Conservation (phyloP, 257 asterid genomes). For the Penstemon newberryi region DNA sequence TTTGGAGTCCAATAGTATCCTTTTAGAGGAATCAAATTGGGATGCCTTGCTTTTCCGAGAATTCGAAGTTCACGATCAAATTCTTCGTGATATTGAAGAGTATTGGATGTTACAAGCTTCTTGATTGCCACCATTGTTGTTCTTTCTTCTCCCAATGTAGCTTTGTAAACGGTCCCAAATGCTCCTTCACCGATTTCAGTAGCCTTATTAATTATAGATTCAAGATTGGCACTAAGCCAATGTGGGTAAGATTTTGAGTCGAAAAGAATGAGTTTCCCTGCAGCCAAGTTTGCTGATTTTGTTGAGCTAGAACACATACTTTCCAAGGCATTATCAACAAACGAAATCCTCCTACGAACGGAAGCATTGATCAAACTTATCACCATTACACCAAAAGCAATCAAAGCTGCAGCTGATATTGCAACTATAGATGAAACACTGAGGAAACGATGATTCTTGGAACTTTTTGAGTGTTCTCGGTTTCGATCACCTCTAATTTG, state of each 20-base stretch:
- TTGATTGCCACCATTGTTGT: slow-evolving; percentile 55
- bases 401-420: slow-evolving; percentile 72
- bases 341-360: slow-evolving; percentile 57
- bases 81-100: slow-evolving; percentile 69
- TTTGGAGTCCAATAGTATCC: slow-evolving; percentile 97
- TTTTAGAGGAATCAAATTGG: slow-evolving; percentile 56
- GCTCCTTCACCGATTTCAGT: slow-evolving; percentile 79
- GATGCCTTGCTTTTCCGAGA: slow-evolving; percentile 78
- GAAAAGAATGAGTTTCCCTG: slow-evolving; percentile 66
- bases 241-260: slow-evolving; percentile 59
- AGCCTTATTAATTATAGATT: slow-evolving; percentile 60
- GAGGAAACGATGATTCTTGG: slow-evolving; percentile 58
- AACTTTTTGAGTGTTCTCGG: slow-evolving; percentile 23
- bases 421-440: slow-evolving; percentile 83
- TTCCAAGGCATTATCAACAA: slow-evolving; percentile 67
- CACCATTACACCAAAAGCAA: slow-evolving; percentile 68
- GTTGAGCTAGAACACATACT: slow-evolving; percentile 93
- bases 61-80: slow-evolving; percentile 76
- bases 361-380: slow-evolving; percentile 70
- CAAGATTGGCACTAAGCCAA: slow-evolving; percentile 44
- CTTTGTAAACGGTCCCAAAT: slow-evolving; percentile 80
- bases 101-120: slow-evolving; percentile 61
- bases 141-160: slow-evolving; percentile 50
- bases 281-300: slow-evolving; percentile 48
- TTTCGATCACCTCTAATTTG: slow-evolving; percentile 37